Evolutionary conservation across 75 land plant species (phyloP).

Genomic region (Chamaecyparis obtusa): DNA sequence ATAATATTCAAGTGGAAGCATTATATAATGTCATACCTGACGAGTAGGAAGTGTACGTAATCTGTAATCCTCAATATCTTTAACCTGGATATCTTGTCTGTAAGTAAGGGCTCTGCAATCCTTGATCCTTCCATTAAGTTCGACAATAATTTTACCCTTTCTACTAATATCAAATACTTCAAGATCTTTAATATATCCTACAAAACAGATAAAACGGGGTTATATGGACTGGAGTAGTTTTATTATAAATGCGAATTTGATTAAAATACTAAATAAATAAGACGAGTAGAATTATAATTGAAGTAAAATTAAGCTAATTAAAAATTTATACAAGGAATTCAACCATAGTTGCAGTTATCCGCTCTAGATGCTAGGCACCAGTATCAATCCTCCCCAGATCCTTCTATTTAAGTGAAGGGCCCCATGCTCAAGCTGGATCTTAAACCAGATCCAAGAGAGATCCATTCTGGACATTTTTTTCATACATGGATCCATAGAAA

Average conservation of each 20-base stretch:
- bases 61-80: slow-evolving; percentile 41
- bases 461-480: not conserved
- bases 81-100: slow-evolving; percentile 55
- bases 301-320: not conserved
- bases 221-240: not conserved
- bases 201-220: not conserved
- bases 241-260: not conserved
- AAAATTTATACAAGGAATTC: not conserved
- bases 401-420: not conserved
- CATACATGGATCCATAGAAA: not conserved
- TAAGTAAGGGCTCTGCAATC: slow-evolving; percentile 52
- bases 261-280: not conserved
- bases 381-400: not conserved
- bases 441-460: not conserved
- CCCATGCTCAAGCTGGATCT: not conserved
- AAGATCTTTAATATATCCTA: slow-evolving; percentile 64
- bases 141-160: slow-evolving; percentile 56
- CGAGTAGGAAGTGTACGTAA: slow-evolving; percentile 48
- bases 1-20: not conserved
- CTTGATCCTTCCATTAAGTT: slow-evolving; percentile 55
- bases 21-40: slow-evolving; percentile 34
- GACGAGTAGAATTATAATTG: not conserved
- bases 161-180: slow-evolving; percentile 55
- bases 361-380: not conserved
- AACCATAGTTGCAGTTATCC: not conserved